Base-by-base conservation (phyloP, 768 basidiomycete genomes). In the Clathrus columnatus region DNA sequence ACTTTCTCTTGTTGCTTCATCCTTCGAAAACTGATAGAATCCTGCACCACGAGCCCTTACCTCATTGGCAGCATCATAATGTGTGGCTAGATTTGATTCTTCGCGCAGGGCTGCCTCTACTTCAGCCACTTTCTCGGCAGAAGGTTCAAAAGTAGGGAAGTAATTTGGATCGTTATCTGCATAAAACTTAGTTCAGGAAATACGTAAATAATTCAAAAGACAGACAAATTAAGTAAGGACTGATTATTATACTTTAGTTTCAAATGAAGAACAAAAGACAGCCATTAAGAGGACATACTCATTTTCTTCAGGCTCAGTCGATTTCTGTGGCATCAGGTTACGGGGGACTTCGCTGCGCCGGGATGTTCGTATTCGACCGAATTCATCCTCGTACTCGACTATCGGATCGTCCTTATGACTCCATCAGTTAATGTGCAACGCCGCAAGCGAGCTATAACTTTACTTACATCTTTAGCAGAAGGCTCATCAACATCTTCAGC, bases 31-130 rank as follows among this genome's bases (percentile, higher is more conserved):
- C 65, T 90, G 87, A 68, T 95, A 96, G 70, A 87, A 91, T 0
- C 82, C 93, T 1, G 95, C 94, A 44, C 89, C 96, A 67, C 85
- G 86, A 11, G 87, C 81, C 16, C 96, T 87, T 18, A 87, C 83
- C 69, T 99, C 95, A 50, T 70, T 72, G 0, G 80, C 75, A 0
- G 90, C 80, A 65, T 97, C 89, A 65, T 91, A 99, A 67, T 96
- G 91, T 2, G 76, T 68, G 10, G 78, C 74, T 6, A 87, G 87
- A 46, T 84, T 86, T 59, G 84, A 78, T 30, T 79, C 75, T 60
- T 93, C 89, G 1, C 83, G 77, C 41, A 80, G 72, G 16, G 81
- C 79, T 54, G 83, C 83, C 54, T 79, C 80, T 52, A 93, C 85
- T 55, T 84, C 82, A 4, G 85, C 84, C 46, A 87, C 69, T 7